Percentiles rank a stretch among this genome's conserved stretches.
These are phyloP conservation scores for Fraxinus cuspidata DNA, from an alignment of 257 asterid species.

Conservation along the genomic window DNA sequence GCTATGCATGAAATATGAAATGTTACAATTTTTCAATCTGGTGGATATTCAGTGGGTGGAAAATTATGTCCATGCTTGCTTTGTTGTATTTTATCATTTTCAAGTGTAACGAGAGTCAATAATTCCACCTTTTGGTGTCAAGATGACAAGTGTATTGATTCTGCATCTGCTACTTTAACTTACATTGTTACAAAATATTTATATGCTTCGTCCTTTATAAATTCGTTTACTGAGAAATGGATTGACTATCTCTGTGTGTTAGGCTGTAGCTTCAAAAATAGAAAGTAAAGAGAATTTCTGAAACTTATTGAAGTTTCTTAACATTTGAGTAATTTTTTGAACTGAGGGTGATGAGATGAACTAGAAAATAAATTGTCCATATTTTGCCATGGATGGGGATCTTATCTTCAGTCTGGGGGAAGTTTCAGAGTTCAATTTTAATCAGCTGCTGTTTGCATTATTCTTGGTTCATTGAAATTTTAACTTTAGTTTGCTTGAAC, in stretches of 20 bases:
- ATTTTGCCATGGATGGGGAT: not conserved
- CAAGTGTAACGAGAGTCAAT: not conserved
- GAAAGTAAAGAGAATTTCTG: not conserved
- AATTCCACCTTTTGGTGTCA: not conserved
- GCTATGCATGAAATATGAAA: not conserved
- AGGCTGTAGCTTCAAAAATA: not conserved
- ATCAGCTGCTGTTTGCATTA: not conserved
- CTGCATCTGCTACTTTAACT: not conserved
- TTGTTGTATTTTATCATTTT: not conserved
- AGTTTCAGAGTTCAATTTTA: not conserved
- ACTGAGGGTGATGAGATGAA: not conserved
- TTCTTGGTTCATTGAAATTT: not conserved
- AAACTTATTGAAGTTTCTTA: not conserved
- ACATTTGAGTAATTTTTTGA: not conserved
- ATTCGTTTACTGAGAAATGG: not conserved
- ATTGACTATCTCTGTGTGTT: not conserved
- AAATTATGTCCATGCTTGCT: not conserved
- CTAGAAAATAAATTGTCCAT: not conserved
- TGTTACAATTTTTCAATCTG: not conserved
- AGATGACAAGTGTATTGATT: not conserved
- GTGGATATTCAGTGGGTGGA: not conserved
- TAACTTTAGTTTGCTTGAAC: not conserved
- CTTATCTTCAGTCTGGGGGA: not conserved
- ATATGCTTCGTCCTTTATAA: not conserved
- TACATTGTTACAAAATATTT: not conserved